Evolutionary conservation across 805 yeast genomes (phyloP), one percentile per base, ranked within the genome.

Genomic region (Metschnikowia matae): DNA sequence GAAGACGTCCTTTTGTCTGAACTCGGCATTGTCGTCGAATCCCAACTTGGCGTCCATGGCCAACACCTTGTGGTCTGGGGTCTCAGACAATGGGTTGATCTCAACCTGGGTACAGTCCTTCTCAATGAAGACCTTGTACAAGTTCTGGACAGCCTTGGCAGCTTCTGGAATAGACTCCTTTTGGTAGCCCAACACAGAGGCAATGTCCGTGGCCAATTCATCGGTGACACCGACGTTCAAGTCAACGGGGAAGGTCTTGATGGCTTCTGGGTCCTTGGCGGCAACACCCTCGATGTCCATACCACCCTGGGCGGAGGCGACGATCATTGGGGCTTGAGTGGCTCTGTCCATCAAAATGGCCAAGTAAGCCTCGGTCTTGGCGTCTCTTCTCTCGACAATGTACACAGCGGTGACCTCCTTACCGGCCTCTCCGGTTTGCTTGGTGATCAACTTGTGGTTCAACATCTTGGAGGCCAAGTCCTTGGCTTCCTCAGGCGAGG

Each of bases 251-350:
- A 84, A 89, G 58, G 92, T 84, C 75, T 89, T 85, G 77, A 94
- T 94, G 60, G 96, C 96, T 51, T 81, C 82, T 48, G 99, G 99
- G 71, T 82, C 85, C 62, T 80, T 83, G 60, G 84, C 85, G 54
- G 99, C 99, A 61, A 94, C 98, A 70, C 96, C 96, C 80, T 94
- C 99, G 66, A 94, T 94, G 77, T 94, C 97, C 96, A 94, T 91
- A 79, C 99, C 99, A 78, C 99, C 99, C 77, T 94, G 94, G 56
- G 95, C 78, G 33, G 97, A 90, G 46, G 97, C 97, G 57, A 94
- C 96, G 66, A 94, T 87, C 75, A 94, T 79, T 53, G 98, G 96
- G 60, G 81, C 77, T 74, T 91, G 96, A 59, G 85, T 81, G 61
- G 84, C 81, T 78, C 99, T 89, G 80, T 94, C 98, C 87, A 91